Evolutionary conservation across 768 basidiomycete genomes (phyloP), one percentile per base, ranked within the genome.

Genomic region (Lactifluus hygrophoroides): DNA sequence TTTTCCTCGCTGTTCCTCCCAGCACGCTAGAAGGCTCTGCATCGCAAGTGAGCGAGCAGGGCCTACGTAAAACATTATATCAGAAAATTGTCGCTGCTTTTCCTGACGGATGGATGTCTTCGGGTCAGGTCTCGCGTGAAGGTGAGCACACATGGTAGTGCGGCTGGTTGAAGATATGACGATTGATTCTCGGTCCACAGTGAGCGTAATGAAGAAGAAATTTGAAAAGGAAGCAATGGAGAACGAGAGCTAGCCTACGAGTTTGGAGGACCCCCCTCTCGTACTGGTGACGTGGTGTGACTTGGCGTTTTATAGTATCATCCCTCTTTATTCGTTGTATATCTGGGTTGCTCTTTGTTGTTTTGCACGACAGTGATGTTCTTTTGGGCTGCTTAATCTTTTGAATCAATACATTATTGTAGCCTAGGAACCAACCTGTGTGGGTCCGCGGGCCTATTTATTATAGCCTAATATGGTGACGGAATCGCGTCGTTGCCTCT

Each of bases 131-230:
- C 59, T 90, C 88, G 34, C 78, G 90, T 66, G 90, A 93, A 76
- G 87, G 89, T 90, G 51, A 35, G 84, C 70, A 3, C n/a, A 38
- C n/a, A n/a, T n/a, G n/a, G 1, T 10, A n/a, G 25, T 10, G 3
- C 0, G 23, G n/a, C 13, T n/a, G 21, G n/a, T n/a, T 21, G 25
- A 13, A 2, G 14, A 9, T 40, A 9, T 38, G 37, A 23, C 11
- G 27, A n/a, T n/a, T 46, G 14, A 42, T 42, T 8, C 28, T 40
- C 17, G 27, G 37, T 47, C 47, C 43, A 10, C 65, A 89, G 88
- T 90, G 80, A 89, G 87, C 67, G 81, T 85, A 7, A 87, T 90
- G 81, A 90, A 90, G 76, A 90, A 90, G 76, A 82, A 77, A 63
- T 77, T 81, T 60, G 88, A 90, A 70, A 82, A 82, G 66, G 88